phyloP scores from a whole-genome alignment of 83 land plant genomes.

The Picea mariana region DNA sequence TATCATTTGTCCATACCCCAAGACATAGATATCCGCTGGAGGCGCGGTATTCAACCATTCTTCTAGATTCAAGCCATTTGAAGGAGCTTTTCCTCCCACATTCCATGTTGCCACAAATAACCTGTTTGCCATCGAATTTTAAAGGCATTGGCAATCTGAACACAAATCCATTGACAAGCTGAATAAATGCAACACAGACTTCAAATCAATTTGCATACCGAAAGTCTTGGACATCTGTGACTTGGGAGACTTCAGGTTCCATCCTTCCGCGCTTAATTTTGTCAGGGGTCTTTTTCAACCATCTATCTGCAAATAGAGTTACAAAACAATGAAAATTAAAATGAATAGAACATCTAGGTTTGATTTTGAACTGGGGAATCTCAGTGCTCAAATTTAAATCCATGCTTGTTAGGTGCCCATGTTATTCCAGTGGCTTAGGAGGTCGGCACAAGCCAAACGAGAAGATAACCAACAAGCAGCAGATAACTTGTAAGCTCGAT shows the following conservation, averaged over 20 bases:
- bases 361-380: not conserved
- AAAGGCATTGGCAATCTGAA: not conserved
- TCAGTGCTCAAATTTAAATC: not conserved
- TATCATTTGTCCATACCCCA: constrained; percentile 60
- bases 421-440: too few relatives aligned
- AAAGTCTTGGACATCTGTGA: constrained; percentile 58
- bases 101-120: constrained; percentile 90
- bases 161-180: not conserved
- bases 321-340: not conserved
- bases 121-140: constrained; percentile 32
- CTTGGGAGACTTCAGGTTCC: constrained; percentile 41
- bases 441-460: too few relatives aligned
- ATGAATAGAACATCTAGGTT: not conserved
- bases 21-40: constrained; percentile 88
- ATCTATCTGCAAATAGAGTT: constrained; percentile 35
- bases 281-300: constrained; percentile 27
- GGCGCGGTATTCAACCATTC: constrained; percentile 76
- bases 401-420: not conserved
- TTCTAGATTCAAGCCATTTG: constrained; percentile 64
- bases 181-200: not conserved
- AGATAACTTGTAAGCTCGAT: not conserved
- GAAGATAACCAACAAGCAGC: constrained; percentile 21
- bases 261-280: constrained; percentile 33
- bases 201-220: constrained; percentile 26
- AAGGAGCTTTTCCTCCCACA: constrained; percentile 88